Percentiles rank a stretch among this genome's conserved stretches.
Conservation (phyloP, 2,329 filamentous ascomycete species). For the Cytospora mali region DNA sequence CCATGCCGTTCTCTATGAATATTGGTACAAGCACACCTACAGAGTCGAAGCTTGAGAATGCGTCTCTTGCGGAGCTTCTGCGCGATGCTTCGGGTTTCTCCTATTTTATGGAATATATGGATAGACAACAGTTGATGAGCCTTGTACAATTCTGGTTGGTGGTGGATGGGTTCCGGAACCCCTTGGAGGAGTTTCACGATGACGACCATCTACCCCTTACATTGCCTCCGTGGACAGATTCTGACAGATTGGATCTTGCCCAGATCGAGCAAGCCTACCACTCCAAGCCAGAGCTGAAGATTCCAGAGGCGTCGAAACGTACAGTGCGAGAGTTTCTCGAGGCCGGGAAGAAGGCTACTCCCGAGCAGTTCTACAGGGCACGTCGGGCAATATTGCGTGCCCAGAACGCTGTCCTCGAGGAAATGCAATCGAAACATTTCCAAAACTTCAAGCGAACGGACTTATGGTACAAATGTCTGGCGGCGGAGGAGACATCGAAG, state of each 20-base stretch:
- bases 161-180: slow-evolving; percentile 93
- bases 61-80: slow-evolving; percentile 80
- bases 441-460: slow-evolving; percentile 89
- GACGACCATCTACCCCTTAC: slow-evolving; percentile 63
- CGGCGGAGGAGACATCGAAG: slow-evolving; percentile 74
- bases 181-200: slow-evolving; percentile 82
- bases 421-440: slow-evolving; percentile 80
- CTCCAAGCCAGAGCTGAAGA: slow-evolving; percentile 76
- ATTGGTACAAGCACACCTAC: slow-evolving; percentile 37
- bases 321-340: slow-evolving; percentile 77
- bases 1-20: slow-evolving; percentile 33
- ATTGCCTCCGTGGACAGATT: slow-evolving; percentile 73
- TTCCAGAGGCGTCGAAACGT: slow-evolving; percentile 68
- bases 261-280: slow-evolving; percentile 93
- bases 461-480: slow-evolving; percentile 93
- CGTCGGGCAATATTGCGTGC: slow-evolving; percentile 78
- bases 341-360: slow-evolving; percentile 74
- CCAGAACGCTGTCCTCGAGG: slow-evolving; percentile 81
- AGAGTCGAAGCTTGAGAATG: slow-evolving; percentile 71
- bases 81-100: slow-evolving; percentile 88
- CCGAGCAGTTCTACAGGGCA: slow-evolving; percentile 80
- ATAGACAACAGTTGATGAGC: slow-evolving; percentile 81
- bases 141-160: slow-evolving; percentile 98
- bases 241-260: slow-evolving; percentile 83
- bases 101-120: slow-evolving; percentile 99